Evolutionary conservation across 106 monocot genomes (phyloP).

Genomic region (Gastrodia elata): DNA sequence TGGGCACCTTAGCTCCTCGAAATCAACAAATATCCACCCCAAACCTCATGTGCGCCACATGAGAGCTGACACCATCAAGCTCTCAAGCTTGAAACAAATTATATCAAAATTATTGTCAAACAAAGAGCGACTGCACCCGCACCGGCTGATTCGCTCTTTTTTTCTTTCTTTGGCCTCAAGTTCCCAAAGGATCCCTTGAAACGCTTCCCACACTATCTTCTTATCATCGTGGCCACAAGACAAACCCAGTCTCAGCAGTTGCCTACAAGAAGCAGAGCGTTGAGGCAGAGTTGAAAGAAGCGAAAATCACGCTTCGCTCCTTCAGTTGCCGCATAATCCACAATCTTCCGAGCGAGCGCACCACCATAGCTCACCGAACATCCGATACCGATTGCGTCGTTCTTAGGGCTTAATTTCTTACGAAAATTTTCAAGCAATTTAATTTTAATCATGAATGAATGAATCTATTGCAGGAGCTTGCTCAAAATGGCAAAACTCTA

Average conservation of each 20-base stretch:
- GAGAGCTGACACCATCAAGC: too few species aligned
- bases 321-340: constrained; percentile 19
- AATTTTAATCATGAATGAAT: too few species aligned
- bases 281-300: too few species aligned
- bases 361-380: constrained; percentile 5
- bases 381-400: not conserved
- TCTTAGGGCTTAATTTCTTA: not conserved
- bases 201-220: constrained; percentile 88
- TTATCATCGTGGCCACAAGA: constrained; percentile 81
- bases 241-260: constrained; percentile 11
- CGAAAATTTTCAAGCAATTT: too few species aligned
- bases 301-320: constrained; percentile 7
- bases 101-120: too few species aligned
- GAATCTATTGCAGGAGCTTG: too few species aligned
- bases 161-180: constrained; percentile 68
- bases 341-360: constrained; percentile 29
- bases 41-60: too few species aligned
- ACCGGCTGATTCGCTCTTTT: constrained; percentile 95
- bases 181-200: constrained; percentile 93
- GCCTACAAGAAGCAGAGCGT: not conserved
- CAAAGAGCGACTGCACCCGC: too few species aligned
- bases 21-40: too few species aligned
- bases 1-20: too few species aligned
- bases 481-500: too few species aligned
- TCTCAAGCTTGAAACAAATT: too few species aligned